Base-by-base conservation (phyloP, 805 yeast genomes). In the Lachancea quebecensis region DNA sequence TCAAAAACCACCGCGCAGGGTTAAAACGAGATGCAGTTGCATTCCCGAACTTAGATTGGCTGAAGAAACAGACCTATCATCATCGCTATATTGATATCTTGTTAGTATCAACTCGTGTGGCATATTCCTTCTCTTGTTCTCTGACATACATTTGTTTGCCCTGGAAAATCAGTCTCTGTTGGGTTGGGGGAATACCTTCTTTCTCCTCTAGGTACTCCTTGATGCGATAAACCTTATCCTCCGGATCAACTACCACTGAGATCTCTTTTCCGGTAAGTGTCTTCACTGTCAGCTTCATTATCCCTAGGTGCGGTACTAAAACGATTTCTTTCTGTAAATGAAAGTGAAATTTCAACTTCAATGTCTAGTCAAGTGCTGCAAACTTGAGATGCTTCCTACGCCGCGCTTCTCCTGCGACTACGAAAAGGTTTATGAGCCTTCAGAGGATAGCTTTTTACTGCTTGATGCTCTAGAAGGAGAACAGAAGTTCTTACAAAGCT, bases 121-220 rank as follows among this genome's bases (percentile, higher is more conserved):
- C 7, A 4, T 4, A 7, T 4, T 21, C 25, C 25, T 21, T 21
- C n/a, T 21, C 25, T 4, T 7, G 25, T 21, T 21, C 25, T 30
- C 33, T 15, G 21, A 73, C 85, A 62, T 69, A 78, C 83, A 91
- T 76, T 69, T 91, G 97, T 54, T 87, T 85, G 16, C 99, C 99
- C 45, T 85, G 81, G 67, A 77, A 88, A 57, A 91, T 82, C 53
- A 91, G 78, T 54, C 96, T 78, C 67, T 93, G 99, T 68, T 91
- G 99, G 28, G 85, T 80, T 10, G 98, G 97, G 2, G 98, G 96
- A 45, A 91, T 91, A 1, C 98, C 99, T 64, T 91, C 98, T 57
- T 87, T 87, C 60, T 91, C 96, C 64, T 93, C 98, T 70, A 91
- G 79, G 61, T 84, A 77, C 62, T 91, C 97, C 66, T 91, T 91